Percentiles rank a stretch among this genome's conserved stretches.
Evolutionary conservation across 352 stramenopile species (phyloP).

Genomic region (Phytophthora chlamydospora): DNA sequence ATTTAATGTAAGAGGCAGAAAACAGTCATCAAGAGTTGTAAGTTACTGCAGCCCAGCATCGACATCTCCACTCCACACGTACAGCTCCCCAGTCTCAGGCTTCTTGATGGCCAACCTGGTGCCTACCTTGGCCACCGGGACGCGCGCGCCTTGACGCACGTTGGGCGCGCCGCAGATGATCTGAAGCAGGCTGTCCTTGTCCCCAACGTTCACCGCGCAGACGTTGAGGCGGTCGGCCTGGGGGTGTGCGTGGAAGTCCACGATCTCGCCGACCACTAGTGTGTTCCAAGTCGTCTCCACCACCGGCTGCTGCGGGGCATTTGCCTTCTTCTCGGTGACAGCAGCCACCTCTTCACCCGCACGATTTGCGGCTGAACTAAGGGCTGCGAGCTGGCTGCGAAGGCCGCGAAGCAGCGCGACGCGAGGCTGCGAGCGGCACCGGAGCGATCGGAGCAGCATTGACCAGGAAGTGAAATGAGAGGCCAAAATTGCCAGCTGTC

Average conservation of each 20-base stretch:
- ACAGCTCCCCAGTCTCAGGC: slow-evolving; percentile 53
- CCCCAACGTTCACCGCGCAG: slow-evolving; percentile 68
- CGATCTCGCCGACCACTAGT: slow-evolving; percentile 77
- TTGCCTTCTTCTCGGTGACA: slow-evolving; percentile 26
- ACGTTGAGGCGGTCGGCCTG: slow-evolving; percentile 71
- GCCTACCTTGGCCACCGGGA: slow-evolving; percentile 74
- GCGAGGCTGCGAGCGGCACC: slow-evolving; percentile 4
- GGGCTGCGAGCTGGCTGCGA: slow-evolving; percentile 20
- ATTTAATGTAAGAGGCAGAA: too few relatives aligned
- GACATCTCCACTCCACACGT: slow-evolving; percentile 17
- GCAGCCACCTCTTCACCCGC: slow-evolving; percentile 6
- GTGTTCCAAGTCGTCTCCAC: slow-evolving; percentile 66
- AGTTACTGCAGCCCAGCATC: slow-evolving; percentile 3
- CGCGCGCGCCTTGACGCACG: slow-evolving; percentile 55
- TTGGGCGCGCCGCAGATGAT: slow-evolving; percentile 83
- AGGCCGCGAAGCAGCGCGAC: slow-evolving; percentile 11
- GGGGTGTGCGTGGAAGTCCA: slow-evolving; percentile 61
- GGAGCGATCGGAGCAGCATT: slow-evolving; percentile 29
- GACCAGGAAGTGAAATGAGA: slow-evolving; percentile 18
- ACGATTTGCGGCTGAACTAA: slow-evolving; percentile 15
- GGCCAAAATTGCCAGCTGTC: slow-evolving; percentile 11
- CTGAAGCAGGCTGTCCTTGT: slow-evolving; percentile 63
- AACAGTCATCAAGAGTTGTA: too few relatives aligned
- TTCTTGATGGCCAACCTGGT: slow-evolving; percentile 67
- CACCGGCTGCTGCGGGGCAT: slow-evolving; percentile 17